Evolutionary conservation across 768 basidiomycete genomes (phyloP), one percentile per base, ranked within the genome.

Genomic region (Pisolithus marmoratus): DNA sequence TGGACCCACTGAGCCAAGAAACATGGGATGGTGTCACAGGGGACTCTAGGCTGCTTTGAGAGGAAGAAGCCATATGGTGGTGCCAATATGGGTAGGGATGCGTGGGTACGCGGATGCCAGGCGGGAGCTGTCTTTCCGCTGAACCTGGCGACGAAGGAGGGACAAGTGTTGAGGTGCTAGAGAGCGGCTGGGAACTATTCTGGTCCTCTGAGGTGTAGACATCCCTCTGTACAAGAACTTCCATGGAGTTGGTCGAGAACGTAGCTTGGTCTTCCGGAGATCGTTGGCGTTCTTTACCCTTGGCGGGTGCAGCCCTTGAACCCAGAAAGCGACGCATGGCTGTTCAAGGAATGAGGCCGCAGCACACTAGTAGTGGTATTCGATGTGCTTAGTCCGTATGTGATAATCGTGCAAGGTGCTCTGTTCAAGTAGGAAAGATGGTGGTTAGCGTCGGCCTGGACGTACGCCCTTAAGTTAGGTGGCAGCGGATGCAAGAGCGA

Each of bases 1-100:
- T 48, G 52, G 55, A 55, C 47, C 56, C 50, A 49, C 53, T 52
- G 45, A 72, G 51, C 75, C 74, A 75, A 11, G 70, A 71, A 44
- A 75, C 70, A 36, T 68, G 66, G 1, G 73, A 67, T n/a, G 73
- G 73, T 2, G 67, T 68, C 56, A 60, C 47, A 51, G 60, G 58
- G 50, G 72, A 64, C 54, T 68, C 55, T 59, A 65, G 47, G 55
- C 70, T 56, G 51, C 64, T 59, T 53, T 68, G 51, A 40, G 62
- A 71, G n/a, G 64, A 63, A 26, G 63, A 56, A 4, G 66, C 60
- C 5, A 59, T 61, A 47, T 69, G 68, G n/a, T 59, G 61, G 29
- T 68, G 66, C 70, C 70, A 66, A 46, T 65, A 71, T 23, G 66
- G 68, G 53, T 65, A 69, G 12, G 67, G 64, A 50, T 70, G 64